phyloP scores from a whole-genome alignment of 805 yeast species.

The Candida tammaniensis region DNA sequence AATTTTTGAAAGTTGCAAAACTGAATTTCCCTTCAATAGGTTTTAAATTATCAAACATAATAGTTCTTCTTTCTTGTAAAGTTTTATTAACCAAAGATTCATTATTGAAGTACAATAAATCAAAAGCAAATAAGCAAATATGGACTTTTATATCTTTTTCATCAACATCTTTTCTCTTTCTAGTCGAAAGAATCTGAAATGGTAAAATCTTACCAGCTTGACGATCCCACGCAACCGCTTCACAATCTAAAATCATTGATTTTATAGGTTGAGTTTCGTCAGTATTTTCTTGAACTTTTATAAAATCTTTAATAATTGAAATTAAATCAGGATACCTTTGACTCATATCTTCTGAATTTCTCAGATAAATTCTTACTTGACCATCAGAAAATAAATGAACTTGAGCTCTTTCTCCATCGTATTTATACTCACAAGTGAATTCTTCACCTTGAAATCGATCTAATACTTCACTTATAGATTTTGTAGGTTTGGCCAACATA shows the following conservation, averaged over 20 bases:
- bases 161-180: constrained; percentile 91
- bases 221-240: constrained; percentile 96
- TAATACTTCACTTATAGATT: constrained; percentile 85
- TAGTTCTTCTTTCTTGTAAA: constrained; percentile 65
- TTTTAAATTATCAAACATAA: constrained; percentile 54
- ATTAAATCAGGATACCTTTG: constrained; percentile 90
- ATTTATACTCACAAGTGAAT: constrained; percentile 95
- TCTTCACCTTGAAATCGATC: constrained; percentile 82
- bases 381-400: constrained; percentile 73
- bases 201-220: constrained; percentile 79
- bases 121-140: constrained; percentile 92
- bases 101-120: constrained; percentile 72
- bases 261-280: constrained; percentile 28
- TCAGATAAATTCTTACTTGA: constrained; percentile 72
- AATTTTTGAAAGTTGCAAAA: constrained; percentile 72
- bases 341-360: constrained; percentile 97
- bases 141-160: constrained; percentile 84
- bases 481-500: constrained; percentile 97
- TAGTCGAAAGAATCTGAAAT: constrained; percentile 87
- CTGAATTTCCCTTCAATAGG: constrained; percentile 74
- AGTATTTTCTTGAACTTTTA: constrained; percentile 27
- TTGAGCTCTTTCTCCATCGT: constrained; percentile 98
- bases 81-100: constrained; percentile 66
- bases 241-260: constrained; percentile 80
- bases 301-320: constrained; percentile 60